A percentile compares a stretch with the other conserved stretches of the same genome.
Conservation (phyloP, 495 filamentous ascomycete species). For the Evansstolkia leycettana region DNA sequence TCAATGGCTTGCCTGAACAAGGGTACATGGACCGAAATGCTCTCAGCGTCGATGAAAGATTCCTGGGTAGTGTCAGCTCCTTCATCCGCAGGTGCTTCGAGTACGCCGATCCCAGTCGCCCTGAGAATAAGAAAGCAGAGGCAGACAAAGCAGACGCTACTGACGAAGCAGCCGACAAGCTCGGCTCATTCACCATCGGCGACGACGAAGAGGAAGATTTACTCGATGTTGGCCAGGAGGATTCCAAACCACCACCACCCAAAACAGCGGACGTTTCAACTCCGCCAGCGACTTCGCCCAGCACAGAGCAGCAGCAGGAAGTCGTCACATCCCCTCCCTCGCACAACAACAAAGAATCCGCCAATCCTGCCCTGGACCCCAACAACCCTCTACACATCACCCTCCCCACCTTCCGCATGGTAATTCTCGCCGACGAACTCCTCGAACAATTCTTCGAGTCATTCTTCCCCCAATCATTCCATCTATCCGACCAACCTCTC, state of each 20-base stretch:
- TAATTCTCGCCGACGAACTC: constrained; percentile 88
- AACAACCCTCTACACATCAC: constrained; percentile 90
- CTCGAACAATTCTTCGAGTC: constrained; percentile 94
- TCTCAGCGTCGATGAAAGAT: constrained; percentile 57
- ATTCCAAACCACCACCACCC: constrained; percentile 11
- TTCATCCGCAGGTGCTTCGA: constrained; percentile 97
- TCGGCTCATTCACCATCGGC: constrained; percentile 64
- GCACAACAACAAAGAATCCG: constrained; percentile 26
- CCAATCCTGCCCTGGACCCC: constrained; percentile 85
- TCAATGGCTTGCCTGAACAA: constrained; percentile 11
- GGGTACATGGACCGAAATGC: constrained; percentile 19
- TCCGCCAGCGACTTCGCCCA: constrained; percentile 5
- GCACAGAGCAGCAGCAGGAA: constrained; percentile 3
- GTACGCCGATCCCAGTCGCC: constrained; percentile 89
- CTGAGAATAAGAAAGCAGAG: constrained; percentile 36
- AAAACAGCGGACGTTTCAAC: constrained; percentile 1
- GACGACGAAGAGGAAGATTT: constrained; percentile 65
- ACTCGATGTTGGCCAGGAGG: constrained; percentile 39
- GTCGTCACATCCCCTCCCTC: constrained; percentile 5
- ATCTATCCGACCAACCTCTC: constrained; percentile 39
- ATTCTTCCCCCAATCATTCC: constrained; percentile 61
- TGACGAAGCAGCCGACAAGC: constrained; percentile 27
- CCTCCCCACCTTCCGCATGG: constrained; percentile 96
- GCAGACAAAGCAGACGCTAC: constrained; percentile 3
- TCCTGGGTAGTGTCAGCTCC: constrained; percentile 81